A percentile compares a stretch with the other conserved stretches of the same genome.
Evolutionary conservation across 257 asterid genomes (phyloP).

Genomic region (Nicotiana sylvestris): DNA sequence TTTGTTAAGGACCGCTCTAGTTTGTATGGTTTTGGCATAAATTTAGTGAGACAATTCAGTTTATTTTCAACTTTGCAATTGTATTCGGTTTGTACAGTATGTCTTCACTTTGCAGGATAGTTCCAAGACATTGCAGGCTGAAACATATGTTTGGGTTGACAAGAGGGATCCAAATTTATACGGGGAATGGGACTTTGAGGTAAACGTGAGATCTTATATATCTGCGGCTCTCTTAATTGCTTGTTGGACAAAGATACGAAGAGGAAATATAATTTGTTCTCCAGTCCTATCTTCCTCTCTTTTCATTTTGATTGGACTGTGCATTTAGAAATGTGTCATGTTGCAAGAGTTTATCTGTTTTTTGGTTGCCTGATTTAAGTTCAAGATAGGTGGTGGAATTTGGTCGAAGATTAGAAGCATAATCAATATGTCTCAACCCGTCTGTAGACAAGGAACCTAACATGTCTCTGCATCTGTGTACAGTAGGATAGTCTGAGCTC

Average conservation of each 20-base stretch:
- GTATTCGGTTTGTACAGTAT: background rate
- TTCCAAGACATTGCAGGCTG: constrained; percentile 46
- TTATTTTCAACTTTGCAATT: background rate
- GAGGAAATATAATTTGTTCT: background rate
- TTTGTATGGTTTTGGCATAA: background rate
- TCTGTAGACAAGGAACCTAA: background rate
- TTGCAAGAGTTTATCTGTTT: background rate
- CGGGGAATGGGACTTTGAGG: constrained; percentile 82
- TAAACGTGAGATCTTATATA: constrained; percentile 11
- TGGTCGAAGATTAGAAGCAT: background rate
- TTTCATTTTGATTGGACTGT: background rate
- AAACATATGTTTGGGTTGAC: constrained; percentile 61
- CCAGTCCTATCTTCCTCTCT: background rate
- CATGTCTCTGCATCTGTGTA: background rate
- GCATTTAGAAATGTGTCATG: background rate
- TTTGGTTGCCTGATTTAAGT: background rate
- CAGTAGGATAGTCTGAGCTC: background rate
- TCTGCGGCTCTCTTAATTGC: background rate
- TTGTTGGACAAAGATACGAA: background rate
- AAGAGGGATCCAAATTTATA: constrained; percentile 64
- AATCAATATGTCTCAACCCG: background rate
- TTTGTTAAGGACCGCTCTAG: background rate
- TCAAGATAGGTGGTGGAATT: background rate
- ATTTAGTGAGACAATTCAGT: background rate
- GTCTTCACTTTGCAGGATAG: constrained; percentile 45